Conservation (phyloP, 129 eudicot species). For the Silybum marianum region DNA sequence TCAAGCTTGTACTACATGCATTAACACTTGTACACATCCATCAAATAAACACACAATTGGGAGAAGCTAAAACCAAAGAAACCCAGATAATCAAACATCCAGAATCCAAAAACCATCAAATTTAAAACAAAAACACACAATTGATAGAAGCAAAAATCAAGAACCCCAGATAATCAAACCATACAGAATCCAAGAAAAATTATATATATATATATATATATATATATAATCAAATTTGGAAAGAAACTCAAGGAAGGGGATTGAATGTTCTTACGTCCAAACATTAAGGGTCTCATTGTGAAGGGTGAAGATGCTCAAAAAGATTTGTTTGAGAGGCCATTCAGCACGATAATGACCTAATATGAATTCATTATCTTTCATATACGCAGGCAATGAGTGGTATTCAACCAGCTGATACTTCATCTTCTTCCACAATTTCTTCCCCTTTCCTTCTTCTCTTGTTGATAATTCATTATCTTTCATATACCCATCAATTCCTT, state of each 20-base stretch:
- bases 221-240: neutral
- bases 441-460: conserved; percentile 61
- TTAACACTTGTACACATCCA: conserved; percentile 18
- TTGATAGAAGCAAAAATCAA: neutral
- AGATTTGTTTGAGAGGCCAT: conserved; percentile 78
- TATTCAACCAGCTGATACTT: conserved; percentile 95
- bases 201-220: too few relatives aligned
- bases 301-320: conserved; percentile 76
- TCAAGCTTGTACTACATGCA: conserved; percentile 22
- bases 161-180: neutral
- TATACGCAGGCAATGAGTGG: conserved; percentile 77
- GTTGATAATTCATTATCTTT: too few relatives aligned
- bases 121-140: neutral
- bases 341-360: conserved; percentile 80
- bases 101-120: neutral
- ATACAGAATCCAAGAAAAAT: neutral
- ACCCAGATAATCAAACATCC: neutral
- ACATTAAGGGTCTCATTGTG: conserved; percentile 97
- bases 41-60: neutral
- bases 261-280: conserved; percentile 76
- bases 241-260: neutral
- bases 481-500: conserved; percentile 13
- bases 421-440: conserved; percentile 86
- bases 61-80: neutral
- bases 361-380: conserved; percentile 93